These are phyloP conservation scores for Lasiodiplodia theobromae DNA, from an alignment of 2,329 filamentous ascomycete species.

Conservation along the genomic window DNA sequence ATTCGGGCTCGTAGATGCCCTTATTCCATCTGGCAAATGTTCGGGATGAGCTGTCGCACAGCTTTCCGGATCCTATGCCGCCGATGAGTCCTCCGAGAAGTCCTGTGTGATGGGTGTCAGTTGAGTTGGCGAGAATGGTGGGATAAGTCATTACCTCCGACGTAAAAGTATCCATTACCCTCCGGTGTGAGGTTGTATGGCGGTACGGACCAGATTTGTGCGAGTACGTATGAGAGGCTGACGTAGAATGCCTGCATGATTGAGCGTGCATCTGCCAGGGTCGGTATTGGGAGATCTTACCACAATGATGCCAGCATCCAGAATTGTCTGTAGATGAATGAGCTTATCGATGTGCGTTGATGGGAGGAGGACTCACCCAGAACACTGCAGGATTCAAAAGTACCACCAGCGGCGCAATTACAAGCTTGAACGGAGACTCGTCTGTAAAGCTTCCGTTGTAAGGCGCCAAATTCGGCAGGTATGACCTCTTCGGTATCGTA, in stretches of 20 bases:
- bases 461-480: constrained; percentile 33
- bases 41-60: constrained; percentile 35
- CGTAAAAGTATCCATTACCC: constrained; percentile 38
- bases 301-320: constrained; percentile 15
- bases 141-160: no score
- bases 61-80: constrained; percentile 34
- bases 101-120: constrained; percentile 30
- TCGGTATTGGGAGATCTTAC: not conserved
- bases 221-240: constrained; percentile 37
- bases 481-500: constrained; percentile 30
- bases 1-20: constrained; percentile 37
- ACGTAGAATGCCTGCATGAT: constrained; percentile 36
- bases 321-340: not conserved
- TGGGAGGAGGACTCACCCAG: constrained; percentile 28
- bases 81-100: constrained; percentile 37
- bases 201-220: constrained; percentile 31
- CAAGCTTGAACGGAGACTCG: constrained; percentile 33
- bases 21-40: constrained; percentile 32
- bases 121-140: not conserved
- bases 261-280: not conserved
- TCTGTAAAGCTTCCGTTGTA: constrained; percentile 33
- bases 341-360: not conserved
- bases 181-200: constrained; percentile 37
- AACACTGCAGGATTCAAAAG: constrained; percentile 37
- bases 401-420: constrained; percentile 35